A percentile compares a stretch with the other conserved stretches of the same genome.
These are phyloP conservation scores for Rhizopus delemar DNA, from an alignment of 371 early-diverging fungal genomes.

Conservation along the genomic window DNA sequence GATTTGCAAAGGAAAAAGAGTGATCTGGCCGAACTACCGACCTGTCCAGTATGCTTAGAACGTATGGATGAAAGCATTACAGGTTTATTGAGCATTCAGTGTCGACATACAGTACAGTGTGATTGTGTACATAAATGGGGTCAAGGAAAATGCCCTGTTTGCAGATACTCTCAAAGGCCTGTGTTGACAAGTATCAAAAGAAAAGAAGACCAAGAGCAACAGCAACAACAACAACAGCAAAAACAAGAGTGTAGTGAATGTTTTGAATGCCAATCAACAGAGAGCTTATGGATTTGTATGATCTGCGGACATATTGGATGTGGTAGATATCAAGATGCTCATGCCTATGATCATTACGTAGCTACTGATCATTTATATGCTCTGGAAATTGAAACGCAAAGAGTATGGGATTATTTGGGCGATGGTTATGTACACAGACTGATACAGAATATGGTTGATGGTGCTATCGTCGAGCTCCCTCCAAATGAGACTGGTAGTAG, in stretches of 20 bases:
- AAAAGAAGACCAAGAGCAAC: conserved; percentile 16
- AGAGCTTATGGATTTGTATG: conserved; percentile 92
- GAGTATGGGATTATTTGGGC: conserved; percentile 97
- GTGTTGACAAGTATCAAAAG: conserved; percentile 24
- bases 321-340: conserved; percentile 78
- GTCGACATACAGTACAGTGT: conserved; percentile 93
- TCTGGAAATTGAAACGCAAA: conserved; percentile 90
- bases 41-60: conserved; percentile 95
- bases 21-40: conserved; percentile 71
- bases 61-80: conserved; percentile 87
- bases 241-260: conserved; percentile 59
- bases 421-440: conserved; percentile 95
- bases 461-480: conserved; percentile 88
- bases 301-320: conserved; percentile 91
- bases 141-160: conserved; percentile 89
- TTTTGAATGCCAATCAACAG: conserved; percentile 67
- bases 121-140: conserved; percentile 89
- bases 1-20: conserved; percentile 11
- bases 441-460: conserved; percentile 87
- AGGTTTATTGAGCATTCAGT: conserved; percentile 85
- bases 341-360: conserved; percentile 85
- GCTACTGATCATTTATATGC: conserved; percentile 83
- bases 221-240: conserved; percentile 15
- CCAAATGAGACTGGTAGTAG: conserved; percentile 21
- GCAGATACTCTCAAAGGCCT: conserved; percentile 74